Base-by-base conservation (phyloP, 2,329 filamentous ascomycete species). In the Fonsecaea erecta region DNA sequence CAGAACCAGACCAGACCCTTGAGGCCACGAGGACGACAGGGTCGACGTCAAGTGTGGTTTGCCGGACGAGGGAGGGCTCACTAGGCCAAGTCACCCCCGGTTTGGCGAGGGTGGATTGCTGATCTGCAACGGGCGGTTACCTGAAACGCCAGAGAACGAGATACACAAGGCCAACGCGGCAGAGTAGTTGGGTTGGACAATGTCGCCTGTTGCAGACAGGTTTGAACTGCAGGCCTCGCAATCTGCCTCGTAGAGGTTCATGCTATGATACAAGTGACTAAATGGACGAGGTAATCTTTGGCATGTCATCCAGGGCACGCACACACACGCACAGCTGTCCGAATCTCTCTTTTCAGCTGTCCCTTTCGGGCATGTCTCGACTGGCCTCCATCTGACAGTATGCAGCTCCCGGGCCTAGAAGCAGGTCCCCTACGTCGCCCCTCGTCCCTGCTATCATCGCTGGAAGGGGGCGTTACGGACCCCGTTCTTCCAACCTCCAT, bases 61-160 rank as follows among this genome's bases (percentile, higher is more conserved):
- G 28, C 58, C 40, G 60, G 32, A 26, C 48, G 34, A 53, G 56
- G 43, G 63, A 37, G 30, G 46, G 52, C 24, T 63, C 43, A 34
- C 21, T 8, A n/a, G n/a, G 3, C 28, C 3, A 30, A 30, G 28
- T 30, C 28, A 30, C 28, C 28, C 28, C 43, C 28, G 48, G 34
- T 58, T 57, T 35, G 43, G 46, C 30, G 56, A 60, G n/a, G 56
- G 56, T 60, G 56, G 43, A 51, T 52, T 46, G 34, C 51, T 66
- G 63, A 68, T 68, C 66, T 68, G 63, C 66, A 62, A 68, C 63
- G 43, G 66, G 66, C 66, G 66, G 66, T 63, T 66, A 68, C 56
- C 35, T 68, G 66, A 68, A 68, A 68, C 66, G 61, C 65, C 52
- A 59, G 32, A 37, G 40, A 30, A 37, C 43, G 43, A 59, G 35